These are phyloP conservation scores for Zizania latifolia DNA, from an alignment of 176 grass and related monocot genomes.

Conservation along the genomic window DNA sequence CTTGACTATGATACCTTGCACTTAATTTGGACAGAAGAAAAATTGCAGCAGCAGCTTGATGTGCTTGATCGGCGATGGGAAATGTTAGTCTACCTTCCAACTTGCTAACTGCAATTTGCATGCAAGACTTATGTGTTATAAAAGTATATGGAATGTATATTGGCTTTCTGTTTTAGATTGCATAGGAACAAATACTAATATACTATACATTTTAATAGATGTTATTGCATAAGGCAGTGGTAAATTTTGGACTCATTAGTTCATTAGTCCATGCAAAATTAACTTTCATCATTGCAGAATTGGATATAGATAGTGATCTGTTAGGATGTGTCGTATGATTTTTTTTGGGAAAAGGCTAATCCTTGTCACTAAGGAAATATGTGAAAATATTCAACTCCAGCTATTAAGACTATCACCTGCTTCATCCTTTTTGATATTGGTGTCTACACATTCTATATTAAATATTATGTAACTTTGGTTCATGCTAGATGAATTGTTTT, in stretches of 20 bases:
- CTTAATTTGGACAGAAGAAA: constrained; percentile 76
- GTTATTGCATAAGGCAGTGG: neutral
- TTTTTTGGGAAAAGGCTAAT: neutral
- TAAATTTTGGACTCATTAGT: neutral
- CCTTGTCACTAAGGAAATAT: neutral
- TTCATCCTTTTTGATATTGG: neutral
- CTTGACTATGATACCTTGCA: constrained; percentile 62
- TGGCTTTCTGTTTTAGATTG: constrained; percentile 6
- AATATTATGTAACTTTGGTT: constrained; percentile 5
- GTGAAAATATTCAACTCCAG: neutral
- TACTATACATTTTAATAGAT: neutral
- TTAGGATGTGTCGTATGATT: neutral
- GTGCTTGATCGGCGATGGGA: constrained; percentile 70
- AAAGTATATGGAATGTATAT: neutral
- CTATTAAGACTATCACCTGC: neutral
- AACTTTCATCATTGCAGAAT: too few species aligned
- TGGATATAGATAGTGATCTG: neutral
- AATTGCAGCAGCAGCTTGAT: constrained; percentile 68
- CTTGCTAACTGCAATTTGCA: constrained; percentile 17
- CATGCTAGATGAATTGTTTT: constrained; percentile 14
- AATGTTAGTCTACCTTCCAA: constrained; percentile 46
- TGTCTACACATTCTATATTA: neutral
- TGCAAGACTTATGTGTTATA: neutral
- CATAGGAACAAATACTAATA: constrained; percentile 1
- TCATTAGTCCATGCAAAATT: neutral